Conservation (phyloP, 805 yeast genomes). For the Blastobotrys americana region DNA sequence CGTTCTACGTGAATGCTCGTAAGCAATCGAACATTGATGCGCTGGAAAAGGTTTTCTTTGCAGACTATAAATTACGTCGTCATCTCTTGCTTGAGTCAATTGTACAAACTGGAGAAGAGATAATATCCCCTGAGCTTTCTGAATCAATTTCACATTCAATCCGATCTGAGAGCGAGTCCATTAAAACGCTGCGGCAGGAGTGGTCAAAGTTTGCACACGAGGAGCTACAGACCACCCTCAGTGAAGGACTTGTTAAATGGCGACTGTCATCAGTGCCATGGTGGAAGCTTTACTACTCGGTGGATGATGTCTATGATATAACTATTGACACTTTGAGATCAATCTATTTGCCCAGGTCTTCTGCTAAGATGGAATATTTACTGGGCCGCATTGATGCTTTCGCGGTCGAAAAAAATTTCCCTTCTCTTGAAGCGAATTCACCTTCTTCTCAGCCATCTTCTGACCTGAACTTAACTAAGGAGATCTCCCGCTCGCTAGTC, state of each 20-base stretch:
- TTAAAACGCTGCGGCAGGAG: constrained; percentile 18
- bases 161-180: constrained; percentile 13
- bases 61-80: constrained; percentile 10
- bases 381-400: constrained; percentile 27
- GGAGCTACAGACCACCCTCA: constrained; percentile 32
- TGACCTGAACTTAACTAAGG: background rate
- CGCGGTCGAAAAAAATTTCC: constrained; percentile 6
- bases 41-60: constrained; percentile 18
- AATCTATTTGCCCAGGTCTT: constrained; percentile 26
- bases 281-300: constrained; percentile 32
- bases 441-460: background rate
- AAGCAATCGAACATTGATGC: constrained; percentile 21
- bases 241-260: constrained; percentile 21
- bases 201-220: constrained; percentile 34
- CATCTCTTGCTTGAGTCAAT: constrained; percentile 21
- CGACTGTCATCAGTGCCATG: constrained; percentile 25
- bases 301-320: constrained; percentile 32
- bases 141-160: constrained; percentile 6
- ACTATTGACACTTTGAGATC: constrained; percentile 15
- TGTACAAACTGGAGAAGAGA: constrained; percentile 24
- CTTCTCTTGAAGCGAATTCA: background rate
- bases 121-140: constrained; percentile 17
- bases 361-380: constrained; percentile 25
- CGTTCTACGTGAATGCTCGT: constrained; percentile 19
- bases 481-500: background rate